These are phyloP conservation scores for Podospora comata DNA, from an alignment of 495 filamentous ascomycete genomes.

Conservation along the genomic window DNA sequence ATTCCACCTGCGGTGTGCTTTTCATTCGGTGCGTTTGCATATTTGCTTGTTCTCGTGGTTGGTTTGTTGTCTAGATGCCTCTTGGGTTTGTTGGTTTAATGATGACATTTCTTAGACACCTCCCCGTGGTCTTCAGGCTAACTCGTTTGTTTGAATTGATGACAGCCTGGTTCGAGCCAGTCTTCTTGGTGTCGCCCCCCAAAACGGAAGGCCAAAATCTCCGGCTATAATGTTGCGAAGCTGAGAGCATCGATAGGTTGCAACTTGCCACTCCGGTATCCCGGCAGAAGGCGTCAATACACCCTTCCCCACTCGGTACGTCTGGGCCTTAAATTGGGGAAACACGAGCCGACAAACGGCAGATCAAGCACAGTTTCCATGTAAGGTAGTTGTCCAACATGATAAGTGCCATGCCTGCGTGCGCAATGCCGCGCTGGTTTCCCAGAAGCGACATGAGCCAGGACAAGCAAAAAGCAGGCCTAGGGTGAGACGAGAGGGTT, in stretches of 20 bases:
- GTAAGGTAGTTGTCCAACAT: background rate
- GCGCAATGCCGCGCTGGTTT: too few relatives aligned
- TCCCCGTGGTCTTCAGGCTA: background rate
- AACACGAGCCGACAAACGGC: background rate
- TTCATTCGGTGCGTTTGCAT: background rate
- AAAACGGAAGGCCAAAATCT: background rate
- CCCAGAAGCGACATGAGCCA: background rate
- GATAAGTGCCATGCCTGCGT: background rate
- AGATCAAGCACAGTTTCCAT: background rate
- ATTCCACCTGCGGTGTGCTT: background rate
- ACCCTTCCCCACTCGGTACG: background rate
- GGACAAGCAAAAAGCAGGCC: background rate
- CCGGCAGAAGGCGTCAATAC: conserved; percentile 2
- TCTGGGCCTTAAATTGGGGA: background rate
- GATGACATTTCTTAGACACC: background rate
- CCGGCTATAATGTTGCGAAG: background rate
- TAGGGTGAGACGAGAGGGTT: background rate
- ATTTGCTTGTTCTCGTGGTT: background rate
- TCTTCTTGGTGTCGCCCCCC: too few relatives aligned
- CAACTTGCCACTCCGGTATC: background rate
- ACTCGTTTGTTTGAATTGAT: background rate
- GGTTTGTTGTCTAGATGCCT: background rate
- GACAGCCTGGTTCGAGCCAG: background rate
- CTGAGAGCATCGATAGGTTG: background rate
- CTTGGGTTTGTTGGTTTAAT: background rate